Percentiles rank a stretch among this genome's conserved stretches.
Conservation (phyloP, 192 early-diverging fungal species). For the Backusella westeae region DNA sequence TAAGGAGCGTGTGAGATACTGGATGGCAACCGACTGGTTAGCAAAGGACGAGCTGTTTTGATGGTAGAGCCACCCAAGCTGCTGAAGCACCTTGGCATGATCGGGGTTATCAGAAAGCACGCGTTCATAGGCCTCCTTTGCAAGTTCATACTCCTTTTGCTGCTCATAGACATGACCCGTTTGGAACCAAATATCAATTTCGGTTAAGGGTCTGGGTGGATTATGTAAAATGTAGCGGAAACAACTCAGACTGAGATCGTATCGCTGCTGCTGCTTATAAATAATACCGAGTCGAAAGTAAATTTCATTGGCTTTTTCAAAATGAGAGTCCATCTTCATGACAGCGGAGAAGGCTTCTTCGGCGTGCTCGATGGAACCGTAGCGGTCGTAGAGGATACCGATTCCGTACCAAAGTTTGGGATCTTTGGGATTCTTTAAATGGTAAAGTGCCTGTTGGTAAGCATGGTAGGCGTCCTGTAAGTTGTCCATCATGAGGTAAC, state of each 20-base stretch:
- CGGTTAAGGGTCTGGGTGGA: slow-evolving; percentile 88
- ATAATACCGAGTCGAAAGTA: slow-evolving; percentile 98
- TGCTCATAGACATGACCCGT: slow-evolving; percentile 97
- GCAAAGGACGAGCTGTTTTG: slow-evolving; percentile 77
- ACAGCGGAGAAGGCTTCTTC: slow-evolving; percentile 96
- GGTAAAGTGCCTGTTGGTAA: slow-evolving; percentile 95
- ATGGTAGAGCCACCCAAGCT: slow-evolving; percentile 95
- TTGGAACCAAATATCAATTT: slow-evolving; percentile 97
- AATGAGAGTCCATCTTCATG: slow-evolving; percentile 93
- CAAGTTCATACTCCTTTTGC: slow-evolving; percentile 77
- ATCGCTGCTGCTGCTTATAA: slow-evolving; percentile 91
- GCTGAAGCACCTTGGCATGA: slow-evolving; percentile 94
- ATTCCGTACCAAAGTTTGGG: slow-evolving; percentile 99
- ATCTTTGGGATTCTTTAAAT: slow-evolving; percentile 91
- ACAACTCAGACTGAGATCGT: slow-evolving; percentile 73
- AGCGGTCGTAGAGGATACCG: slow-evolving; percentile 96
- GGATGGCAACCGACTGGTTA: slow-evolving; percentile 83
- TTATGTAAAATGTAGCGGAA: slow-evolving; percentile 86
- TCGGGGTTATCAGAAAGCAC: slow-evolving; percentile 87
- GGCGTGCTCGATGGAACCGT: slow-evolving; percentile 94
- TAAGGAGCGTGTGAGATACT: slow-evolving; percentile 79
- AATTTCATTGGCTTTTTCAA: slow-evolving; percentile 97
- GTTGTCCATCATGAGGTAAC: slow-evolving; percentile 95
- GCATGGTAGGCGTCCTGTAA: slow-evolving; percentile 91
- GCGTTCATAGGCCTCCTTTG: slow-evolving; percentile 90